These are phyloP conservation scores for Cutaneotrichosporon sp. DNA, from an alignment of 1,284 basidiomycete genomes.

Conservation along the genomic window DNA sequence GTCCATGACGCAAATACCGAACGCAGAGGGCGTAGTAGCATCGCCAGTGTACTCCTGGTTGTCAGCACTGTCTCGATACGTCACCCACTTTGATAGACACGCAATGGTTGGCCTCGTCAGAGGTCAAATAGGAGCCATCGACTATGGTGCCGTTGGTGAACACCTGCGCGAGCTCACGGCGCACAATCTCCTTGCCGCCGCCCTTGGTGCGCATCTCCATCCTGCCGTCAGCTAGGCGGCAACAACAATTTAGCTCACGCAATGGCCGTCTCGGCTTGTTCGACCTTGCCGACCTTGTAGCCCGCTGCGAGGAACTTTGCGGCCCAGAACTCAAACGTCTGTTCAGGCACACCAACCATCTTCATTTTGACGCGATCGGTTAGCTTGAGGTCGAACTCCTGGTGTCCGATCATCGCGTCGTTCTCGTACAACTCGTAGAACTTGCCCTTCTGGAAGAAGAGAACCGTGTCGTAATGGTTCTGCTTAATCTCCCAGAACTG, in stretches of 20 bases:
- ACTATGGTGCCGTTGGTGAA: conserved; percentile 96
- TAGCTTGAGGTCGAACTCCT: conserved; percentile 83
- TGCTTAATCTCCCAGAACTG: conserved; percentile 98
- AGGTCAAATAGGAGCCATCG: conserved; percentile 80
- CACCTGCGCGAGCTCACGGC: conserved; percentile 88
- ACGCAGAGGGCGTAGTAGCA: conserved; percentile 53
- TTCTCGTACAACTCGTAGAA: conserved; percentile 82
- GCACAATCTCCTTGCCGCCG: conserved; percentile 64
- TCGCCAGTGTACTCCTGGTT: conserved; percentile 43
- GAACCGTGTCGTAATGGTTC: conserved; percentile 86
- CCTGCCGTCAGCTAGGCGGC: conserved; percentile 21
- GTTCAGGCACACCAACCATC: conserved; percentile 97
- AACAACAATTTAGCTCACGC: conserved; percentile 45
- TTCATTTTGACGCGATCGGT: conserved; percentile 86
- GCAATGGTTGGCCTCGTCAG: conserved; percentile 95
- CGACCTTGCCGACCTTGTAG: conserved; percentile 95
- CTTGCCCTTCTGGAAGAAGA: conserved; percentile 87
- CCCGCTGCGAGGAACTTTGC: conserved; percentile 61
- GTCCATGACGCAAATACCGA: conserved; percentile 93
- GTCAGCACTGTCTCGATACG: not conserved
- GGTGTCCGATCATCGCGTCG: conserved; percentile 82
- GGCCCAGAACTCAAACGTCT: conserved; percentile 70
- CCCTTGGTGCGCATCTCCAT: conserved; percentile 60
- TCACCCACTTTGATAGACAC: conserved; percentile 72
- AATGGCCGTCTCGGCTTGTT: conserved; percentile 90